Evolutionary conservation across 208 protist genomes (phyloP).

Genomic region (Histomonas meleagridis): DNA sequence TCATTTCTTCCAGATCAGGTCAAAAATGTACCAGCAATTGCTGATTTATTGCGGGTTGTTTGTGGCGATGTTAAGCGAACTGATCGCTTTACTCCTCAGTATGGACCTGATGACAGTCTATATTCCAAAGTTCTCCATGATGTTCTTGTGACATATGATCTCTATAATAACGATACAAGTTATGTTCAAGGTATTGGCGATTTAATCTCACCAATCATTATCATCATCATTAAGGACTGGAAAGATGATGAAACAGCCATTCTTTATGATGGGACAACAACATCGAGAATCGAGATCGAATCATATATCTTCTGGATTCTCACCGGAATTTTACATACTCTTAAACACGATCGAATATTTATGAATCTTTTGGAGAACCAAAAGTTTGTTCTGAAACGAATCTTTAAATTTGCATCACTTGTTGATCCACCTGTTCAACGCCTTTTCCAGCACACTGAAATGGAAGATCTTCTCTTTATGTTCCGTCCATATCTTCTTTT

Average conservation of each 20-base stretch:
- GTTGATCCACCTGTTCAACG: background rate
- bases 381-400: background rate
- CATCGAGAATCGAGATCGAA: background rate
- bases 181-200: constrained; percentile 25
- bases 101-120: background rate
- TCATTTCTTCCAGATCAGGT: background rate
- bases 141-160: background rate
- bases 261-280: background rate
- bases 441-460: background rate
- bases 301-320: background rate
- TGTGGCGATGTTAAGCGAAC: background rate
- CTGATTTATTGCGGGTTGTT: background rate
- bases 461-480: background rate
- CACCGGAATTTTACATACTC: background rate
- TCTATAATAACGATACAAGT: background rate
- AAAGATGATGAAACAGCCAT: background rate
- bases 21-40: background rate
- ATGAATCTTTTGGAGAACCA: background rate
- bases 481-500: background rate
- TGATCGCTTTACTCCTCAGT: background rate
- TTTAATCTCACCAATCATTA: background rate
- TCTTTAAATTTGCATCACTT: background rate
- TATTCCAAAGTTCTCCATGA: background rate
- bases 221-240: background rate
- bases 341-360: background rate